Evolutionary conservation across 2,329 filamentous ascomycete species (phyloP), one percentile per base, ranked within the genome.

Genomic region (Phialemonium atrogriseum): DNA sequence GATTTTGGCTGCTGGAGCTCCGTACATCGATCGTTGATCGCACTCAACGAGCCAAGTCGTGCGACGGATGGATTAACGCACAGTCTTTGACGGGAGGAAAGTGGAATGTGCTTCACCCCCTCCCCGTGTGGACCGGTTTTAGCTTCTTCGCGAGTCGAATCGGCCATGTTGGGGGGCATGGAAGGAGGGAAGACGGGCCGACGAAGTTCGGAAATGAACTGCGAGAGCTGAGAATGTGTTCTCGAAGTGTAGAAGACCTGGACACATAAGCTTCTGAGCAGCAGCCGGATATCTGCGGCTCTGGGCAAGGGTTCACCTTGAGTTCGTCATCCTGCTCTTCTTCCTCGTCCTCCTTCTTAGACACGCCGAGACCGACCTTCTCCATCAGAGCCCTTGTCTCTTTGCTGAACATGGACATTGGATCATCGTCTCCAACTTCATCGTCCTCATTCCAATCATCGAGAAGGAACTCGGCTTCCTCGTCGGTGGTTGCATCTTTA

Each of bases 11-110:
- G 81, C 51, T 98, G 91, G 15, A 98, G 63, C 48, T 98, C 91
- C 6, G 89, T 66, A 48, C 91, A 98, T 10, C 80, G 73, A 52
- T 98, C 91, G 49, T 96, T 98, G 59, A 98, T 94, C 5, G 86
- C 85, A 1, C 83, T 79, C 1, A 81, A 65, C 0, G 74, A 73
- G 24, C 72, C 70, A 2, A 96, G 72, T 10, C 73, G 75, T 15
- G 72, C 68, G 2, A 98, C 89, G 18, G 79, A 73, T 0, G 82
- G 73, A 44, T 98, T 95, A 57, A 98, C 94, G 56, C 91, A 98
- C 7, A 80, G 67, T 36, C 86, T 84, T 51, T 93, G 91, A 5
- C 88, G 74, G 0, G 88, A 94, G 0, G 87, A 89, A 2, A 95
- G 59, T 0, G 87, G 80, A 0, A 95, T 54, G 41, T 94, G 79